Evolutionary conservation across 2,329 filamentous ascomycete genomes (phyloP).

Genomic region (Hansfordia pulvinata): DNA sequence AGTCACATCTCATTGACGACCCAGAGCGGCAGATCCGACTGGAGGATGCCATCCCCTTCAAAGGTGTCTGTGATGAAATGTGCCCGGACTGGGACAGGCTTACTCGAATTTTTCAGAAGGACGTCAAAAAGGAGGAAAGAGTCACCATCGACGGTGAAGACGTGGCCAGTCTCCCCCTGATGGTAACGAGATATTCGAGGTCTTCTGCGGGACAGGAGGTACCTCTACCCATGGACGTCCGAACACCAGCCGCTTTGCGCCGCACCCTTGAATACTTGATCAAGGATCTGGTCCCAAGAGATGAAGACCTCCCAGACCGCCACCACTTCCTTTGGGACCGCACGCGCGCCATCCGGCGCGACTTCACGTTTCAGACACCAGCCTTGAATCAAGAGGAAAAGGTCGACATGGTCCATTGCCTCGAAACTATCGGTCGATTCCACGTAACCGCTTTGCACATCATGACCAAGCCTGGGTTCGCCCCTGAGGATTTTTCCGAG

Average conservation of each 20-base stretch:
- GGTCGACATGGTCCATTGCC: slow-evolving; percentile 44
- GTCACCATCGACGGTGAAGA: slow-evolving; percentile 23
- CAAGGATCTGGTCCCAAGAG: slow-evolving; percentile 39
- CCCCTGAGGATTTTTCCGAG: slow-evolving; percentile 47
- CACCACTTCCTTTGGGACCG: slow-evolving; percentile 58
- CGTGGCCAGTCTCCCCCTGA: slow-evolving; percentile 34
- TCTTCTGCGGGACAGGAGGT: slow-evolving; percentile 57
- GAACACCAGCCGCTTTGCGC: slow-evolving; percentile 43
- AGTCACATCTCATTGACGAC: slow-evolving; percentile 48
- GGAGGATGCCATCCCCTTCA: slow-evolving; percentile 51
- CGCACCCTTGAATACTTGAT: slow-evolving; percentile 51
- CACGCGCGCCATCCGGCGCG: slow-evolving; percentile 52
- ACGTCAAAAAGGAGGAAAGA: slow-evolving; percentile 43
- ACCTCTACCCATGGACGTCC: slow-evolving; percentile 54
- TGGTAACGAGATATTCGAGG: slow-evolving; percentile 55
- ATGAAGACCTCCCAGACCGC: slow-evolving; percentile 37
- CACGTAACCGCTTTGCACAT: slow-evolving; percentile 53
- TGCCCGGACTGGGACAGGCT: slow-evolving; percentile 55
- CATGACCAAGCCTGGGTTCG: slow-evolving; percentile 40
- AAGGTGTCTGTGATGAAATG: slow-evolving; percentile 57
- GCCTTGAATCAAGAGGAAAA: slow-evolving; percentile 43
- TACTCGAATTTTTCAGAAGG: slow-evolving; percentile 45
- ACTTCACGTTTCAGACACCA: slow-evolving; percentile 52
- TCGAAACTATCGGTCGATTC: slow-evolving; percentile 54
- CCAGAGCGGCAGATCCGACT: slow-evolving; percentile 48